Percentiles rank a stretch among this genome's conserved stretches.
phyloP scores from a whole-genome alignment of 345 rosid genomes.

The Hibiscus mutabilis region DNA sequence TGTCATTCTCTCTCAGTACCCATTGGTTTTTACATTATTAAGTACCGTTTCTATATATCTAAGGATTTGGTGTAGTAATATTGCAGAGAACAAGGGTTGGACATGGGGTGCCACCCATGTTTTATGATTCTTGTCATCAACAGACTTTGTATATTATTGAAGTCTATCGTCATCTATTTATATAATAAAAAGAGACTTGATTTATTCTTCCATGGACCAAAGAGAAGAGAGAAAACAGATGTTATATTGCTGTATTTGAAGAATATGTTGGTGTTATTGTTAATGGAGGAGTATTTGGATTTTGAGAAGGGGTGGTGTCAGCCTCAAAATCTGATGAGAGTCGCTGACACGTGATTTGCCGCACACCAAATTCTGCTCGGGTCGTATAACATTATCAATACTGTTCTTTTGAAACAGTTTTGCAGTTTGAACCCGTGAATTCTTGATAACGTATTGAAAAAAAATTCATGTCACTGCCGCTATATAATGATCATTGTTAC shows the following conservation, averaged over 20 bases:
- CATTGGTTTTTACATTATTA: neutral
- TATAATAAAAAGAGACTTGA: no score
- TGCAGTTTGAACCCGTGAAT: neutral
- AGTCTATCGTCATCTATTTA: neutral
- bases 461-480: no score
- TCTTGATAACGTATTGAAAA: neutral
- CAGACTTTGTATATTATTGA: neutral
- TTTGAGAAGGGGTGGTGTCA: neutral
- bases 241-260: no score
- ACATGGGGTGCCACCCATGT: no score
- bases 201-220: no score
- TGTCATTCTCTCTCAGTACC: neutral
- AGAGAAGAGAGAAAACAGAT: no score
- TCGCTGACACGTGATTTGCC: conserved; percentile 5
- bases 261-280: neutral
- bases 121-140: neutral
- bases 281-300: neutral
- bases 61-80: neutral
- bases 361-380: neutral
- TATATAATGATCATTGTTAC: no score
- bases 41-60: neutral
- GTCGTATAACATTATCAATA: neutral
- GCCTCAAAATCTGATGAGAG: neutral
- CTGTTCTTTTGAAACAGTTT: neutral
- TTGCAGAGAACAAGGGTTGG: neutral